Base-by-base conservation (phyloP, 441 rosid genomes). In the Croton laevigatus region DNA sequence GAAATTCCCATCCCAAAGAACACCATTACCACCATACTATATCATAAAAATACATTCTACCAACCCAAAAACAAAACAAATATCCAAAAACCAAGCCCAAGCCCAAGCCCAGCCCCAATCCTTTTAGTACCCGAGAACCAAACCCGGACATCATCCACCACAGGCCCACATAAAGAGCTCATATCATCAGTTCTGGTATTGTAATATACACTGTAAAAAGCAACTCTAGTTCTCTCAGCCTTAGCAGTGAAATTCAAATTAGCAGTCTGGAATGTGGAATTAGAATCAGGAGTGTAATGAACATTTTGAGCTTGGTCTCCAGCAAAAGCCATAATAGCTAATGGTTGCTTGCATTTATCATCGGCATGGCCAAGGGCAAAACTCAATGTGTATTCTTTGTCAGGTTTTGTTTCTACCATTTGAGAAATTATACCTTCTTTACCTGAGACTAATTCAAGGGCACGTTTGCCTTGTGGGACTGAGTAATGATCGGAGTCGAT, bases 111-210 rank as follows among this genome's bases (percentile, higher is more conserved):
- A 7, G 71, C 8, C 44, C 61, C 81, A 71, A 52, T 62, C 45
- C 73, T 68, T 10, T 70, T 49, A 5, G 87, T 81, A 16, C 80
- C 80, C 0, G 94, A 86, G 73, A 79, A 84, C 97, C 97, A 89
- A 19, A 91, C 97, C 71, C 88, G 78, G 13, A 94, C 85, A 48
- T 91, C 90, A 27, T 94, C 98, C 59, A 91, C 84, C 72, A 91
- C 98, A 1, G 98, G 98, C 65, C 98, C 97, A 10, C 97, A 94
- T 19, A 94, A 75, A 1, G 96, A 91, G 85, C 97, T 91, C 97
- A 87, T 85, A 78, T 90, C 97, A 65, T 94, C 96, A 0, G 80
- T 87, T 86, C 98, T 87, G 6, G 97, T 91, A 49, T 91, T 91
- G 77, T 94, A 94, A 73, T 94, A 90, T 62, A 94, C 79, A 16